A percentile compares a stretch with the other conserved stretches of the same genome.
Evolutionary conservation across 306 rosid genomes (phyloP).

Genomic region (Dalbergia oliveri): DNA sequence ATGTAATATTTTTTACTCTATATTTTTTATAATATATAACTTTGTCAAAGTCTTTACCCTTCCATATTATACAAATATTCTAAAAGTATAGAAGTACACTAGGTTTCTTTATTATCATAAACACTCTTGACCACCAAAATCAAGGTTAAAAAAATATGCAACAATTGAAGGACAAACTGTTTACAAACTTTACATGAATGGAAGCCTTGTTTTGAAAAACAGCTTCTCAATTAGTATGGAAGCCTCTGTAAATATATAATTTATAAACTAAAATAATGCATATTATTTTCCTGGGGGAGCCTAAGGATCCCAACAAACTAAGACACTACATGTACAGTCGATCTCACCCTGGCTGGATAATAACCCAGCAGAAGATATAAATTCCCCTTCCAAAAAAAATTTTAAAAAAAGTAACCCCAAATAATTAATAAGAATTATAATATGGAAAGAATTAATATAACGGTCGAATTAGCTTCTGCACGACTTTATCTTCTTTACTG

Average conservation of each 20-base stretch:
- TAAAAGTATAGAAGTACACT: not conserved
- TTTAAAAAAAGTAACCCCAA: slow-evolving; percentile 48
- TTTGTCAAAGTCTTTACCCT: not conserved
- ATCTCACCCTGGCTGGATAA: slow-evolving; percentile 55
- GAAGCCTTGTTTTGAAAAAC: slow-evolving; percentile 61
- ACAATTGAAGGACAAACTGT: slow-evolving; percentile 42
- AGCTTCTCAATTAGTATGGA: slow-evolving; percentile 77
- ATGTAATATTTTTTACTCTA: too few species aligned
- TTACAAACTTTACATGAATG: slow-evolving; percentile 62
- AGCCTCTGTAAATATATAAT: slow-evolving; percentile 62
- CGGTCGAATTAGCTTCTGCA: slow-evolving; percentile 65
- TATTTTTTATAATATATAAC: too few species aligned
- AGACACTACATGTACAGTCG: slow-evolving; percentile 76
- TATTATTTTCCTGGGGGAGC: slow-evolving; percentile 61
- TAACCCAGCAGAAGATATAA: slow-evolving; percentile 57
- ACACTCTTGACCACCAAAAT: slow-evolving; percentile 39
- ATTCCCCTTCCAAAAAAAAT: slow-evolving; percentile 55
- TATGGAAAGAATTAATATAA: slow-evolving; percentile 52
- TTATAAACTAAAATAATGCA: slow-evolving; percentile 47
- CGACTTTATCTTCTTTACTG: slow-evolving; percentile 76
- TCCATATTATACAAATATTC: not conserved
- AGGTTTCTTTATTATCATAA: not conserved
- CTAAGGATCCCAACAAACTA: slow-evolving; percentile 61
- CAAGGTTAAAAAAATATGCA: slow-evolving; percentile 38
- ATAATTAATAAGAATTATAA: slow-evolving; percentile 65